These are phyloP conservation scores for Oryza meyeriana DNA, from an alignment of 176 grass and related monocot genomes.

Conservation along the genomic window DNA sequence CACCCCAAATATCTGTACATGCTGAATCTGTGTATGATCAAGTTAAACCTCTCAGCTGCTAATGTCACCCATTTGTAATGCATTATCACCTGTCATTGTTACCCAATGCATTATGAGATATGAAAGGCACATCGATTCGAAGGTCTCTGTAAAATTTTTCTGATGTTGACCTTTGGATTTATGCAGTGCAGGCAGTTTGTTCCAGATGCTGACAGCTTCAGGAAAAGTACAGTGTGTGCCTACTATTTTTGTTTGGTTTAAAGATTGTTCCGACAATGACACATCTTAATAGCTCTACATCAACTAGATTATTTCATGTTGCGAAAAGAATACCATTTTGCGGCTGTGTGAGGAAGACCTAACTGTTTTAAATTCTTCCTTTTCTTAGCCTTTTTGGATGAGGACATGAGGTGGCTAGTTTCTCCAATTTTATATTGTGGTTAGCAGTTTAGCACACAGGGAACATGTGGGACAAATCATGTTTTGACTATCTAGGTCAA, in stretches of 20 bases:
- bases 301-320: not conserved
- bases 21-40: not conserved
- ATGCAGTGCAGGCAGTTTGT: conserved; percentile 1
- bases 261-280: conserved; percentile 22
- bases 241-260: not conserved
- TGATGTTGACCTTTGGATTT: not conserved
- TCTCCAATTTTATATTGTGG: not conserved
- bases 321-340: not conserved
- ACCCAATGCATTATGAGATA: not conserved
- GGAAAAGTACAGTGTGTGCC: not conserved
- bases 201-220: conserved; percentile 9
- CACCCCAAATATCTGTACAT: not conserved
- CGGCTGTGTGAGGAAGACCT: conserved; percentile 4
- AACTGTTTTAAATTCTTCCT: not conserved
- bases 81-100: conserved; percentile 12
- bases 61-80: not conserved
- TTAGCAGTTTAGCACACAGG: not conserved
- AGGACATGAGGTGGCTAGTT: conserved; percentile 9
- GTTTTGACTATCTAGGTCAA: conserved; percentile 9
- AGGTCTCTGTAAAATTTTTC: not conserved
- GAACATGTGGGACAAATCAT: conserved; percentile 15
- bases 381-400: not conserved
- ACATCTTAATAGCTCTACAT: not conserved
- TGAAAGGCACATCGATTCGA: not conserved
- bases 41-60: not conserved